Evolutionary conservation across 495 filamentous ascomycete species (phyloP).

Genomic region (Amorphotheca resinae): DNA sequence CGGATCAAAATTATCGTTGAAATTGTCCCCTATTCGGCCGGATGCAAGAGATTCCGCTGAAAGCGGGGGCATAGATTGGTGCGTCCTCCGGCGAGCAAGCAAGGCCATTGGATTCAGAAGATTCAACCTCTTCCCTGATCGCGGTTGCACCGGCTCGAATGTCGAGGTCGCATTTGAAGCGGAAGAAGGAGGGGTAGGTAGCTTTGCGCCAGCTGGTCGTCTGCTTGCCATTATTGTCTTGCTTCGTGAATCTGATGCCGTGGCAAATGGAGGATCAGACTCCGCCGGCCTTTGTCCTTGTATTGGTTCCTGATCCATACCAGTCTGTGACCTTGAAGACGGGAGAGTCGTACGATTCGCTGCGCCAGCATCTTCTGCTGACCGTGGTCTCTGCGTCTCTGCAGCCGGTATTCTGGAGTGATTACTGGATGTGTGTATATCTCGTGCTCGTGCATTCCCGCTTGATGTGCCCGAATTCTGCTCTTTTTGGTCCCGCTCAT

Average conservation of each 20-base stretch:
- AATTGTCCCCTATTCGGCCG: slow-evolving; percentile 32
- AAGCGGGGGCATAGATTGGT: slow-evolving; percentile 37
- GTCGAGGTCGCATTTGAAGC: slow-evolving; percentile 7
- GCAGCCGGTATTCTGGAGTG: slow-evolving; percentile 12
- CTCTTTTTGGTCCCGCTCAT: slow-evolving; percentile 9
- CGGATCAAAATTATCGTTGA: slow-evolving; percentile 53
- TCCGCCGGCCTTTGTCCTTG: slow-evolving; percentile 15
- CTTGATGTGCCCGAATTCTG: slow-evolving; percentile 13
- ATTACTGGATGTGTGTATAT: slow-evolving; percentile 10
- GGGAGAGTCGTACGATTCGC: slow-evolving; percentile 21
- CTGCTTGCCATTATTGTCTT: slow-evolving; percentile 8
- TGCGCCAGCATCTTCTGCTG: slow-evolving; percentile 10
- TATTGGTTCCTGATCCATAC: slow-evolving; percentile 19
- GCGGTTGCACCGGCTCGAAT: slow-evolving; percentile 12
- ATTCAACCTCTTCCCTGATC: slow-evolving; percentile 45
- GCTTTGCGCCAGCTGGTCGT: slow-evolving; percentile 23
- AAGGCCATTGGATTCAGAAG: slow-evolving; percentile 57
- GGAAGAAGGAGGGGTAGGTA: slow-evolving; percentile 25
- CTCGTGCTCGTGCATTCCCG: slow-evolving; percentile 1
- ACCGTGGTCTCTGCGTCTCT: slow-evolving; percentile 12
- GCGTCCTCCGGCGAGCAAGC: slow-evolving; percentile 45
- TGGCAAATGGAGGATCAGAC: slow-evolving; percentile 13
- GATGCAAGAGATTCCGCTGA: slow-evolving; percentile 14
- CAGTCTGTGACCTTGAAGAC: slow-evolving; percentile 22
- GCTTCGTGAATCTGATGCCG: slow-evolving; percentile 15